Base-by-base conservation (phyloP, 495 filamentous ascomycete species). In the Annulohypoxylon nitens region DNA sequence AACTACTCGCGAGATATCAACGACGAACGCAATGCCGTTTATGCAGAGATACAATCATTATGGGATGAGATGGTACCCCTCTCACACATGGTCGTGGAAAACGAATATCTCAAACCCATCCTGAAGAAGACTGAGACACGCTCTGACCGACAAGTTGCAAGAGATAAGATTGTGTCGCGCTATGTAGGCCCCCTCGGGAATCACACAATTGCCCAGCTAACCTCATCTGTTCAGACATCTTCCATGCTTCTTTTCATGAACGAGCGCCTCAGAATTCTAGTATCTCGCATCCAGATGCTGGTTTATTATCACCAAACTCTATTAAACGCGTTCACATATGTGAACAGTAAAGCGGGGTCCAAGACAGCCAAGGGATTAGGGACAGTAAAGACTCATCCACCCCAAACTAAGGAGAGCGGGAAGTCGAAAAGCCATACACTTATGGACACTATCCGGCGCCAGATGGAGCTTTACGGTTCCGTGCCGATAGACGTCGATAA, bases 11-110 rank as follows among this genome's bases (percentile, higher is more conserved):
- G 47, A 60, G 43, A 51, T 4, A 34, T 67, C 12, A 61, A 67
- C 14, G 72, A 75, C 0, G 72, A 75, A 53, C 72, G 67, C 39
- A 48, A 33, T 14, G 72, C 67, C 14, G 54, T 75, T n/a, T 67
- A 75, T 55, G 63, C 72, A 2, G 72, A 75, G 36, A 75, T 75
- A 48, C 67, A 71, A 18, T 75, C 72, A 16, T 53, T 75, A 8
- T 75, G 72, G 72, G 72, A 75, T 39, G 72, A 75, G 43, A 75
- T 75, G 72, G 72, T 75, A 33, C 72, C 72, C 2, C 72, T 78
- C 11, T 75, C 77, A 2, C 72, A 78, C 55, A 78, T 78, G 77
- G 70, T 74, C 2, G 77, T 77, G 8, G 68, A 76, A 16, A 76
- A 74, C 16, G 75, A 78, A 30, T 77, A 64, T 59, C 72, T 78